Percentiles rank a stretch among this genome's conserved stretches.
Conservation (phyloP, 331 rosid species). For the Rhamnella rubrinervis region DNA sequence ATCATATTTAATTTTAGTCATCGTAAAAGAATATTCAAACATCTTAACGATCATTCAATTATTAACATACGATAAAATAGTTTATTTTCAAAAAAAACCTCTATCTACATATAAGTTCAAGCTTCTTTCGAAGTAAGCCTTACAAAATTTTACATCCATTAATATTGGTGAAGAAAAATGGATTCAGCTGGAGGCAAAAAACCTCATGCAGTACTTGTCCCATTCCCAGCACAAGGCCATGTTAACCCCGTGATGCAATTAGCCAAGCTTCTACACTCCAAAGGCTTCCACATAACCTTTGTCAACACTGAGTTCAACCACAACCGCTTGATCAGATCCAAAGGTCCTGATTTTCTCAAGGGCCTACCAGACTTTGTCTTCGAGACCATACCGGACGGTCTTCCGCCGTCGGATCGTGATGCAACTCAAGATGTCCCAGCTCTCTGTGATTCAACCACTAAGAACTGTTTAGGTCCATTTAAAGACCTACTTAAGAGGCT, state of each 20-base stretch:
- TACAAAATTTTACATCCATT: not conserved
- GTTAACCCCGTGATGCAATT: conserved; percentile 46
- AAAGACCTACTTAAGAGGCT: conserved; percentile 45
- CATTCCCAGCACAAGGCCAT: conserved; percentile 59
- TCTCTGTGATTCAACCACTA: conserved; percentile 30
- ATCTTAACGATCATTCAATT: too few relatives aligned
- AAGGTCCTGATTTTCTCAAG: conserved; percentile 25
- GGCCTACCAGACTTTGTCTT: conserved; percentile 35
- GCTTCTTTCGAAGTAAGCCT: not conserved
- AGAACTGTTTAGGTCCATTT: conserved; percentile 40
- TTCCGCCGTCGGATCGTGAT: conserved; percentile 42
- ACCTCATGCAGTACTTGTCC: conserved; percentile 40
- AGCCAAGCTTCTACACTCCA: conserved; percentile 40
- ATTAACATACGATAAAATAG: too few relatives aligned
- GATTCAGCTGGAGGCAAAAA: not conserved
- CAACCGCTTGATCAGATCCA: conserved; percentile 33
- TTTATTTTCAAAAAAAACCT: too few relatives aligned
- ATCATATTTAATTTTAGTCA: too few relatives aligned
- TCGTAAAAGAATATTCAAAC: too few relatives aligned
- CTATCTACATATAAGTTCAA: too few relatives aligned
- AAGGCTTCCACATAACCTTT: conserved; percentile 53
- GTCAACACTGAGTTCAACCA: conserved; percentile 51
- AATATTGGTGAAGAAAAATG: not conserved
- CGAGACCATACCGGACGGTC: conserved; percentile 48
- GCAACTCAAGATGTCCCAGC: conserved; percentile 49